Percentiles rank a stretch among this genome's conserved stretches.
Conservation (phyloP, 306 rosid genomes). For the Casuarina equisetifolia region DNA sequence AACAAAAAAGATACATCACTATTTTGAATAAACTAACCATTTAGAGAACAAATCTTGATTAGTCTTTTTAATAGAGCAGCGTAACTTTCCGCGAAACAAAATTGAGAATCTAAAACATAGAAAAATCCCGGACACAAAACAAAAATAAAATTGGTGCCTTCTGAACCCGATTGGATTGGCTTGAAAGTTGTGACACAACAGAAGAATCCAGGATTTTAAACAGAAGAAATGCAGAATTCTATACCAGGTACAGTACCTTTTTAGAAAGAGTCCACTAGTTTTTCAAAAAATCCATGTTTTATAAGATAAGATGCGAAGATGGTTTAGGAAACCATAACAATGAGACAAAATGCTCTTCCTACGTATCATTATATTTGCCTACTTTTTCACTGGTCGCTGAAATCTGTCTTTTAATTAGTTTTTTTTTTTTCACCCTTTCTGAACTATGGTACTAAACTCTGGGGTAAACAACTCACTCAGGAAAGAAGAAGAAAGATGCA, state of each 20-base stretch:
- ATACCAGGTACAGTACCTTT: neutral
- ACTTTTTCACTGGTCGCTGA: neutral
- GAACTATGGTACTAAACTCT: neutral
- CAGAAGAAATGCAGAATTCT: neutral
- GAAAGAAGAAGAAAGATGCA: neutral
- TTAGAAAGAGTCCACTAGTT: neutral
- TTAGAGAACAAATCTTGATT: neutral
- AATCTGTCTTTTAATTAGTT: neutral
- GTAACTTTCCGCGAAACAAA: neutral
- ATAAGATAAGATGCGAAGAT: neutral
- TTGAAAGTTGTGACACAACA: too few species aligned
- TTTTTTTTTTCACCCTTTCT: too few species aligned
- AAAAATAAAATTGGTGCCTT: too few species aligned
- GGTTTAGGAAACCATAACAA: neutral
- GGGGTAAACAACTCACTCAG: neutral
- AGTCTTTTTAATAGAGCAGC: conserved; percentile 2
- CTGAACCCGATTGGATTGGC: too few species aligned
- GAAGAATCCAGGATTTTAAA: too few species aligned
- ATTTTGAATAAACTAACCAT: conserved; percentile 4
- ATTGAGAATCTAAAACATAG: neutral
- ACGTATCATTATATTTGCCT: neutral
- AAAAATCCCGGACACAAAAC: neutral
- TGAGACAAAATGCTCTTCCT: neutral
- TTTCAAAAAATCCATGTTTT: neutral
- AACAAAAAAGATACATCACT: conserved; percentile 19